A percentile compares a stretch with the other conserved stretches of the same genome.
Conservation (phyloP, 768 basidiomycete genomes). For the Neoboletus brunneissimus region DNA sequence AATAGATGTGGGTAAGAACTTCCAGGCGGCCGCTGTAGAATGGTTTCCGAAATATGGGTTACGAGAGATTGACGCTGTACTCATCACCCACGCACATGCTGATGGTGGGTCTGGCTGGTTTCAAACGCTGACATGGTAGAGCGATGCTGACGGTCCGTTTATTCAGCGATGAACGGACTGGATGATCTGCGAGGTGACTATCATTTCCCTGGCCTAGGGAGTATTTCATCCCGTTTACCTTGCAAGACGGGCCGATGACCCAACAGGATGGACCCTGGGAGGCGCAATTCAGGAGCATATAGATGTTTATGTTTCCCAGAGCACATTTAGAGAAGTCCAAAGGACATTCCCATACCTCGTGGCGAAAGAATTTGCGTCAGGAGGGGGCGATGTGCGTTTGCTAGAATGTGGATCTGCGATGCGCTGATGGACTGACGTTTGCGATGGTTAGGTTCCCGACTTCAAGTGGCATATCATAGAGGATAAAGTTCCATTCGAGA, state of each 20-base stretch:
- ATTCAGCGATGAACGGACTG: conserved; percentile 80
- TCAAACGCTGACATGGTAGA: background rate
- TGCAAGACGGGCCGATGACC: background rate
- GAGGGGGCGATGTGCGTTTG: conserved; percentile 66
- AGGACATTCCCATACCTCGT: conserved; percentile 82
- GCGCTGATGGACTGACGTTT: background rate
- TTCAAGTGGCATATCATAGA: conserved; percentile 82
- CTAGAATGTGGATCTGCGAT: background rate
- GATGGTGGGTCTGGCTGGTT: conserved; percentile 47
- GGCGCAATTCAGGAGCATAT: conserved; percentile 66
- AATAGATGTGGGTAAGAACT: conserved; percentile 85
- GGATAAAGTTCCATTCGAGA: conserved; percentile 63
- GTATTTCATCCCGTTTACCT: conserved; percentile 3
- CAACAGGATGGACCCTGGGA: conserved; percentile 68
- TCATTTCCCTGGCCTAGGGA: background rate
- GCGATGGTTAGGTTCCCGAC: conserved; percentile 61
- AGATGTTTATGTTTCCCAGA: conserved; percentile 67
- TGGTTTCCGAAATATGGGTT: conserved; percentile 73
- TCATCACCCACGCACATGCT: conserved; percentile 88
- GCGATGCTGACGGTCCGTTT: conserved; percentile 4
- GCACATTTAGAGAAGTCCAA: conserved; percentile 64
- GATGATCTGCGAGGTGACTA: conserved; percentile 79
- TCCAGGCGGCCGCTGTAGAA: conserved; percentile 53
- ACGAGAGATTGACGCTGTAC: conserved; percentile 66
- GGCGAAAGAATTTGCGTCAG: conserved; percentile 70